Evolutionary conservation across 805 yeast genomes (phyloP).

Genomic region (Scheffersomyces lignosus): DNA sequence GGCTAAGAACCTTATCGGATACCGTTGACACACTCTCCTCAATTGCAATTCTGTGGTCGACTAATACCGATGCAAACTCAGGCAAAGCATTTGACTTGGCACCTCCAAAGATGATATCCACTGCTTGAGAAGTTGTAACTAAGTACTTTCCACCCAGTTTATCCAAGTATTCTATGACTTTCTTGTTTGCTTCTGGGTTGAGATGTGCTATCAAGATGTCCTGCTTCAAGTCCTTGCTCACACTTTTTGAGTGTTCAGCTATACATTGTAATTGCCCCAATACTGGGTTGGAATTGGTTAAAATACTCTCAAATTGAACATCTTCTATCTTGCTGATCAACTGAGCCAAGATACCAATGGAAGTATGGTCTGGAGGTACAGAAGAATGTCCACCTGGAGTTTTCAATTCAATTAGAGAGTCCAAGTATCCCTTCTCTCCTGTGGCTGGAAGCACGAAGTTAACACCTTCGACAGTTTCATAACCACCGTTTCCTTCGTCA

Average conservation of each 20-base stretch:
- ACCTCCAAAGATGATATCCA: conserved; percentile 49
- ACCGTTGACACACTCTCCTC: conserved; percentile 40
- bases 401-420: conserved; percentile 39
- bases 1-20: conserved; percentile 28
- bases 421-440: conserved; percentile 49
- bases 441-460: conserved; percentile 47
- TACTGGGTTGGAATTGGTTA: conserved; percentile 45
- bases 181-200: conserved; percentile 35
- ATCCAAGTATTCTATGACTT: conserved; percentile 34
- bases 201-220: conserved; percentile 39
- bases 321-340: conserved; percentile 41
- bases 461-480: conserved; percentile 27
- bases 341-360: conserved; percentile 47
- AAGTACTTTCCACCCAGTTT: conserved; percentile 29
- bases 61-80: conserved; percentile 42
- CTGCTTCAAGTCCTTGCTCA: conserved; percentile 32
- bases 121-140: conserved; percentile 49
- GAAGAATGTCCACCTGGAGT: conserved; percentile 56
- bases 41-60: conserved; percentile 48
- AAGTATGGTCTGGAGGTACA: conserved; percentile 49
- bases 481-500: conserved; percentile 41
- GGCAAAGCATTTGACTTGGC: conserved; percentile 53
- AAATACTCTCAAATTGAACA: conserved; percentile 32
- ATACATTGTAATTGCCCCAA: conserved; percentile 44
- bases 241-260: conserved; percentile 42